Evolutionary conservation across 2,329 filamentous ascomycete species (phyloP), one percentile per base, ranked within the genome.

Genomic region (Botrytis elliptica): DNA sequence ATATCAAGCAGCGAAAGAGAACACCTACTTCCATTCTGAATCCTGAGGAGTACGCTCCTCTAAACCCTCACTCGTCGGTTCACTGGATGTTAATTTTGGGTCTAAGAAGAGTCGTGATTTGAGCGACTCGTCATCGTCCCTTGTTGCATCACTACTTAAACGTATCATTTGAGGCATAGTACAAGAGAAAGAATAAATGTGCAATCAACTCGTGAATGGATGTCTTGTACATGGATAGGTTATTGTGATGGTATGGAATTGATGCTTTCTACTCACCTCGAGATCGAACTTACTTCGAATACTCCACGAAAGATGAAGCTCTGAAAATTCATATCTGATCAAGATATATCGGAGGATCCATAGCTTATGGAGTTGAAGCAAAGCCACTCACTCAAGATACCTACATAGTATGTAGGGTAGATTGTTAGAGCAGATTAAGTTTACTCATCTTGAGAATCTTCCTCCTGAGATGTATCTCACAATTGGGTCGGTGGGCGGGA

Each of bases 21-120:
- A 22, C n/a, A 68, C 73, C 70, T 16, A 75, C 75, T 68, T 76
- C 52, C 71, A 75, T 46, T 75, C 72, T 22, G 66, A 60, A 20
- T 14, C 22, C 25, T 33, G 12, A 1, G 36, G 60, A 33, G 18
- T 5, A 46, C 10, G 5, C 2, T 44, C 65, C 36, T 46, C 46
- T 20, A 14, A 29, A 29, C 44, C 4, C 62, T 44, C 38, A 64
- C 62, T 44, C 4, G 40, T 9, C 1, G 25, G 8, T 18, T 44
- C 25, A 5, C 4, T 44, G 25, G 6, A 9, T 44, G 9, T 2
- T 20, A 12, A 1, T 64, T 33, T 63, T 16, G 22, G n/a, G 38
- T n/a, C n/a, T 64, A n/a, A 4, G 8, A 29, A 29, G 3, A 20
- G 10, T 18, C 18, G 14, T 64, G 40, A 20, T 10, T 64, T 7